These are phyloP conservation scores for Saccharomyces paradoxus DNA, from an alignment of 805 yeast genomes.

Conservation along the genomic window DNA sequence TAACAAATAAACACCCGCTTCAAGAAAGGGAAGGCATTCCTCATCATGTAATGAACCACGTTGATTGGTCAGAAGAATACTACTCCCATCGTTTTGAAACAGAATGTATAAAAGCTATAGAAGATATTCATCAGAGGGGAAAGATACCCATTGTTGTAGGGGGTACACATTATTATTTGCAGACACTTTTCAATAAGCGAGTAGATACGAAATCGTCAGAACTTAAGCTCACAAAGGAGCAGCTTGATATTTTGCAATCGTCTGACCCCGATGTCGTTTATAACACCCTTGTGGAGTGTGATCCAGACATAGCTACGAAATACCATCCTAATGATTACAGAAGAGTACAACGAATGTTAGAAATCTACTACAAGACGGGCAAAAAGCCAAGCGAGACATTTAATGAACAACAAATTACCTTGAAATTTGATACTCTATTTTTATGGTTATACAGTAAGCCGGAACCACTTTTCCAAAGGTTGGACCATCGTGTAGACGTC, in stretches of 20 bases:
- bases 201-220: slow-evolving; percentile 5
- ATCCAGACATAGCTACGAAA: slow-evolving; percentile 66
- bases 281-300: slow-evolving; percentile 41
- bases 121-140: slow-evolving; percentile 55
- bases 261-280: slow-evolving; percentile 34
- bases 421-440: slow-evolving; percentile 55
- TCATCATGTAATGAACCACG: slow-evolving; percentile 85
- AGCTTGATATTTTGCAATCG: slow-evolving; percentile 41
- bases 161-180: slow-evolving; percentile 92
- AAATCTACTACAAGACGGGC: slow-evolving; percentile 64
- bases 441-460: slow-evolving; percentile 78
- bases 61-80: slow-evolving; percentile 73
- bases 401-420: slow-evolving; percentile 48
- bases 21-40: slow-evolving; percentile 63
- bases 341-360: slow-evolving; percentile 71
- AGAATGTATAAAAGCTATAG: slow-evolving; percentile 58
- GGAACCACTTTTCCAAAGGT: slow-evolving; percentile 46
- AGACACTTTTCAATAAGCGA: slow-evolving; percentile 64
- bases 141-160: slow-evolving; percentile 87
- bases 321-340: slow-evolving; percentile 89
- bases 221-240: slow-evolving; percentile 23
- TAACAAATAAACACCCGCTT: slow-evolving; percentile 88
- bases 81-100: slow-evolving; percentile 66
- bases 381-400: slow-evolving; percentile 64
- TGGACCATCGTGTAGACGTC: slow-evolving; percentile 73